phyloP scores from a whole-genome alignment of 495 filamentous ascomycete genomes.

The Talaromyces nanjingensis region DNA sequence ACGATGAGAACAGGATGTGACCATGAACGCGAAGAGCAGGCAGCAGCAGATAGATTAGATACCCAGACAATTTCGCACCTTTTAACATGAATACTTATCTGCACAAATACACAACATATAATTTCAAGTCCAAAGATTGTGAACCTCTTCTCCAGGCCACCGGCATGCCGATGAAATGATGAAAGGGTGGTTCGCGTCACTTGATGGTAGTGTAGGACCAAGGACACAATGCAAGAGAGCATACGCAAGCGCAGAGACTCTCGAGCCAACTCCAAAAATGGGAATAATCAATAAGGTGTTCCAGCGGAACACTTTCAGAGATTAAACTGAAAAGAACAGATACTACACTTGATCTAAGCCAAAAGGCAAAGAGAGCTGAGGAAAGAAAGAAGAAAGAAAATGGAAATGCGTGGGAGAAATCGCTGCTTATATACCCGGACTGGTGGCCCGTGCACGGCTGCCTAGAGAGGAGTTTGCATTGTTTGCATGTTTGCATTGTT shows the following conservation, averaged over 20 bases:
- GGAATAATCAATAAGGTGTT: slow-evolving; percentile 75
- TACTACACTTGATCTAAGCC: slow-evolving; percentile 97
- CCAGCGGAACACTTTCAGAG: slow-evolving; percentile 54
- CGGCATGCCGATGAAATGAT: slow-evolving; percentile 51
- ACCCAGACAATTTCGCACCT: too few relatives aligned
- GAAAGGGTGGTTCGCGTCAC: slow-evolving; percentile 69
- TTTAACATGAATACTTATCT: too few relatives aligned
- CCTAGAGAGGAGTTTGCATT: too few relatives aligned
- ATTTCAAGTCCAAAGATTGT: background rate
- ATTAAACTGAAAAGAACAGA: slow-evolving; percentile 99
- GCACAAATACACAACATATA: too few relatives aligned
- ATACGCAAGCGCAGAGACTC: slow-evolving; percentile 80
- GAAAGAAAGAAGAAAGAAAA: slow-evolving; percentile 40
- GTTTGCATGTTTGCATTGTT: too few relatives aligned
- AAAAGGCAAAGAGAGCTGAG: slow-evolving; percentile 50
- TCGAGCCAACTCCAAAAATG: slow-evolving; percentile 58
- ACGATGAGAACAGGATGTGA: background rate
- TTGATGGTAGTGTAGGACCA: slow-evolving; percentile 82
- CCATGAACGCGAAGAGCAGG: background rate
- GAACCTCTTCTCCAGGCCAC: slow-evolving; percentile 54
- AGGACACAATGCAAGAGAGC: slow-evolving; percentile 67
- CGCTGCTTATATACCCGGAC: slow-evolving; percentile 21
- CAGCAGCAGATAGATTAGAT: background rate
- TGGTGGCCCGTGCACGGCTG: slow-evolving; percentile 14
- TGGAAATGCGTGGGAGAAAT: slow-evolving; percentile 15